Percentiles rank a stretch among this genome's conserved stretches.
These are phyloP conservation scores for Cladosporium austrohemisphaericum DNA, from an alignment of 2,329 filamentous ascomycete genomes.

Conservation along the genomic window DNA sequence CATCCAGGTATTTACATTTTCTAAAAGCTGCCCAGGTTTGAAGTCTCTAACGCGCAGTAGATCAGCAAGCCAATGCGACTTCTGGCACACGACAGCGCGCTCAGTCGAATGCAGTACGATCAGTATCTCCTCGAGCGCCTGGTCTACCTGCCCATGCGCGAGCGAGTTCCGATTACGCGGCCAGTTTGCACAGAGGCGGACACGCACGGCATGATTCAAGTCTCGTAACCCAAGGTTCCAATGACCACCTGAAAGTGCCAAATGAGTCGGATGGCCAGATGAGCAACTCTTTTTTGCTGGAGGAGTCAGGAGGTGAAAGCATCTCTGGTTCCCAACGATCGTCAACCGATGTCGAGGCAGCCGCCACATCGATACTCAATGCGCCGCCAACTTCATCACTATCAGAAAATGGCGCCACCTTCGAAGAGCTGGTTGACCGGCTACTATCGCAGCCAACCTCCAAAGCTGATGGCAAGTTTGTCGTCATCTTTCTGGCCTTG, in stretches of 20 bases:
- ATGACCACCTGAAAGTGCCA: conserved; percentile 31
- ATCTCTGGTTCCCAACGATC: conserved; percentile 64
- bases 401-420: conserved; percentile 55
- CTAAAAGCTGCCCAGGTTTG: neutral
- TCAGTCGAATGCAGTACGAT: conserved; percentile 43
- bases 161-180: conserved; percentile 46
- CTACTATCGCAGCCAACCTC: conserved; percentile 77
- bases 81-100: conserved; percentile 40
- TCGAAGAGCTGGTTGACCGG: conserved; percentile 67
- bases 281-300: conserved; percentile 58
- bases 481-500: conserved; percentile 81
- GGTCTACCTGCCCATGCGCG: conserved; percentile 41
- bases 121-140: conserved; percentile 38
- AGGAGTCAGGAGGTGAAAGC: conserved; percentile 60
- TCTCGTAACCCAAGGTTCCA: conserved; percentile 26
- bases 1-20: neutral
- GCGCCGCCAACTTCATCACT: conserved; percentile 26
- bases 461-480: conserved; percentile 84
- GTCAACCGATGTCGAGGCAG: conserved; percentile 60
- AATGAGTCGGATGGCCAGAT: conserved; percentile 44
- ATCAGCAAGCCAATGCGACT: conserved; percentile 17
- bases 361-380: conserved; percentile 18
- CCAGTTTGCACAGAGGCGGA: conserved; percentile 23
- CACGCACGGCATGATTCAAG: conserved; percentile 34
- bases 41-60: neutral